Conservation (phyloP, 495 filamentous ascomycete species). For the Beverwykella pulmonaria region DNA sequence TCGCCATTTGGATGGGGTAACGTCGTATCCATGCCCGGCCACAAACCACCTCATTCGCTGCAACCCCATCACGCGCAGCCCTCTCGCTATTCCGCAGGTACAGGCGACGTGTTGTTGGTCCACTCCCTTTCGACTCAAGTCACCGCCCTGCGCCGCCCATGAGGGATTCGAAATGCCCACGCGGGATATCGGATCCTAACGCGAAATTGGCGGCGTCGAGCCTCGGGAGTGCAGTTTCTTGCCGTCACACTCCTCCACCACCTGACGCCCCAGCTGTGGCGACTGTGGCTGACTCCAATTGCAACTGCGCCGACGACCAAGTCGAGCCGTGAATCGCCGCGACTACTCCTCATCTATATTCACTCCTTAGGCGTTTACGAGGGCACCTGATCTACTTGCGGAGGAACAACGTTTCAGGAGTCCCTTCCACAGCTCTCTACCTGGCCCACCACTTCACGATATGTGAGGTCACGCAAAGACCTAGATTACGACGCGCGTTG, state of each 20-base stretch:
- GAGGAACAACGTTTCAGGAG: constrained; percentile 8
- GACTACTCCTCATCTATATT: neutral
- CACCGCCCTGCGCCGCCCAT: constrained; percentile 4
- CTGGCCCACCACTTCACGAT: neutral
- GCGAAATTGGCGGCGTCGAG: constrained; percentile 30
- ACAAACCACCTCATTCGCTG: constrained; percentile 18
- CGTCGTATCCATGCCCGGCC: constrained; percentile 20
- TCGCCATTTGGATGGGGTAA: constrained; percentile 17
- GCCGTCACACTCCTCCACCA: constrained; percentile 29
- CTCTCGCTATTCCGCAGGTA: constrained; percentile 6
- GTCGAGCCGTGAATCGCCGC: neutral
- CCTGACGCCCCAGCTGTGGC: constrained; percentile 24
- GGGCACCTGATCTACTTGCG: neutral
- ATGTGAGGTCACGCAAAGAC: constrained; percentile 16
- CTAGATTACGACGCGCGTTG: constrained; percentile 21
- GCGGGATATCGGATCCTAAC: constrained; percentile 24
- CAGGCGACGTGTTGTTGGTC: constrained; percentile 4
- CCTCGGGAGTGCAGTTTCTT: constrained; percentile 17
- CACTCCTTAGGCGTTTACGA: neutral
- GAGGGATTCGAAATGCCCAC: constrained; percentile 12
- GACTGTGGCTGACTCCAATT: constrained; percentile 18
- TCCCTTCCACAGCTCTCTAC: constrained; percentile 1
- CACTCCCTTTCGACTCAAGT: constrained; percentile 14
- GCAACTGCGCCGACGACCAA: neutral
- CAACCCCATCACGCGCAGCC: constrained; percentile 28